Evolutionary conservation across 441 rosid species (phyloP), one percentile per base, ranked within the genome.

Genomic region (Breynia disticha): DNA sequence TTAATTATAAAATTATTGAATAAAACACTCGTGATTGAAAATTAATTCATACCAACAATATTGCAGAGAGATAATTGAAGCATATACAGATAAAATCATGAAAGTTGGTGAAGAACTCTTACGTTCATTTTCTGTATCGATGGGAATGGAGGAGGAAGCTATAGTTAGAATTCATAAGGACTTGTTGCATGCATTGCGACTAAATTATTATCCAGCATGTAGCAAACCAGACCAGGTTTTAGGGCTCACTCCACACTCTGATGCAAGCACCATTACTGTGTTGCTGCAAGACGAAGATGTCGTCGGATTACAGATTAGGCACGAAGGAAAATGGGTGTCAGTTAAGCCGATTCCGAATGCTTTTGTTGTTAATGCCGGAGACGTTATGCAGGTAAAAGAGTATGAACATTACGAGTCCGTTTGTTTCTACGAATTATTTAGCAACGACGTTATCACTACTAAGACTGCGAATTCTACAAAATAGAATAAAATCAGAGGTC

Each of bases 161-260:
- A 37, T 70, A n/a, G 38, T 65, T 4, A 57, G 53, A 18, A 59
- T 59, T 46, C 66, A 62, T 22, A 46, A 62, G 19, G 54, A 59
- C 1, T 61, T 70, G n/a, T 68, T 67, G 55, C 37, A 65, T 4
- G 70, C 68, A 67, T 67, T 76, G 78, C 65, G 66, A 37, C 67
- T 76, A 19, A 76, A 76, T 52, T 46, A 72, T 61, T 76, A 72
- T 24, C 80, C 78, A 5, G 75, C 75, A 15, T 76, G 78, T 45
- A 73, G 77, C 11, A 67, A 70, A 7, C 81, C 77, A 39, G 44
- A 72, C 16, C 68, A 69, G 14, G 73, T 75, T 7, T 58, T 72
- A 0, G 81, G 81, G 16, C 70, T 76, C 12, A 70, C 67, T 20
- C 60, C 72, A 42, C 81, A 76, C 52, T 64, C 78, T 1, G 81